Evolutionary conservation across 306 rosid genomes (phyloP).

Genomic region (Cyamopsis tetragonoloba): DNA sequence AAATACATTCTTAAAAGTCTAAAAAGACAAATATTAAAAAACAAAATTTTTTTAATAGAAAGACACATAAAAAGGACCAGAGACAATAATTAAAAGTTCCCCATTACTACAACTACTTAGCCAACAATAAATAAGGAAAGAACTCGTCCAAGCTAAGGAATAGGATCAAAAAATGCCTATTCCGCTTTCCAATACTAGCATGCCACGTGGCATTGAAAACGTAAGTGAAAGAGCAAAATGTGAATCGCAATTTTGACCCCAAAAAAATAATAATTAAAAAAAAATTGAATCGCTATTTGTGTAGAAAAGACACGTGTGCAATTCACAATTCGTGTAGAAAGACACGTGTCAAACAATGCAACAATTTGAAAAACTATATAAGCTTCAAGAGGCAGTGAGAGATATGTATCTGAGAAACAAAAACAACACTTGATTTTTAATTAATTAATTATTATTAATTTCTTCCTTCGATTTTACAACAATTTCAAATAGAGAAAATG

Average conservation of each 20-base stretch:
- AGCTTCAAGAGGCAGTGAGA: background rate
- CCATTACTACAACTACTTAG: background rate
- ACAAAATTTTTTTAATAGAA: no score
- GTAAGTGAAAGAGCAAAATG: background rate
- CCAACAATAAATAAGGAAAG: background rate
- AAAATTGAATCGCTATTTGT: background rate
- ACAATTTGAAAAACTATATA: constrained; percentile 15
- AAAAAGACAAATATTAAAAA: no score
- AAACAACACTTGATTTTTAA: constrained; percentile 1
- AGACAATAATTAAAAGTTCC: background rate
- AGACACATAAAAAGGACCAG: no score
- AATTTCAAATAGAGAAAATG: constrained; percentile 6
- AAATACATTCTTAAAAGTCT: no score
- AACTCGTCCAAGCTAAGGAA: background rate
- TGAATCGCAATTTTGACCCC: constrained; percentile 7
- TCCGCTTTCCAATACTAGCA: background rate
- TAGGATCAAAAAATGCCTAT: background rate
- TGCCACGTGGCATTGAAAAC: background rate
- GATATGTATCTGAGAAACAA: background rate
- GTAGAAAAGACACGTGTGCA: no score
- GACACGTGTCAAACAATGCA: constrained; percentile 1
- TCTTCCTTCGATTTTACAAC: background rate
- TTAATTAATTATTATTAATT: no score
- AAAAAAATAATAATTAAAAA: no score
- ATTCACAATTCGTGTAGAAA: no score